phyloP scores from a whole-genome alignment of 805 yeast genomes.

The Ogataea kodamae region DNA sequence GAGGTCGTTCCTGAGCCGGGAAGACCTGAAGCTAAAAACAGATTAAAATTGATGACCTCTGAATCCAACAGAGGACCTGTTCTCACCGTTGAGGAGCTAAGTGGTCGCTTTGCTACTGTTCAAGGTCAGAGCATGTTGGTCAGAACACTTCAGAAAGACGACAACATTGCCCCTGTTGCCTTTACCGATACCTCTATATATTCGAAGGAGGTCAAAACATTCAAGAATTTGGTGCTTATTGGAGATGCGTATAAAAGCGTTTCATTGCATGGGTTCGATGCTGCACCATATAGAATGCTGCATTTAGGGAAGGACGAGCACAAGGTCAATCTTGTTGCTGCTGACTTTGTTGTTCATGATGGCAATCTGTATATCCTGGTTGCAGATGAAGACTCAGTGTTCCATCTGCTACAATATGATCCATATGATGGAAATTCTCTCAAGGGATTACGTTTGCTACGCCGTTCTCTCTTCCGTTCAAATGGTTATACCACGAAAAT shows the following conservation, averaged over 20 bases:
- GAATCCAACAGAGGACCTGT: conserved; percentile 85
- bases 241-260: conserved; percentile 80
- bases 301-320: conserved; percentile 71
- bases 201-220: conserved; percentile 73
- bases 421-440: conserved; percentile 86
- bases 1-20: conserved; percentile 89
- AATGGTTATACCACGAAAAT: conserved; percentile 59
- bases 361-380: conserved; percentile 63
- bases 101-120: conserved; percentile 77
- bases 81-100: conserved; percentile 68
- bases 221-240: conserved; percentile 74
- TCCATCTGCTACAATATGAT: conserved; percentile 80
- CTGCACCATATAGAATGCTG: conserved; percentile 89
- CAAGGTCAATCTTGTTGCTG: conserved; percentile 57
- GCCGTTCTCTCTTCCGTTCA: conserved; percentile 65
- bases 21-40: conserved; percentile 76
- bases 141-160: conserved; percentile 72
- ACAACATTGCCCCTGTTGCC: conserved; percentile 87
- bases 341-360: conserved; percentile 74
- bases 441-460: conserved; percentile 72
- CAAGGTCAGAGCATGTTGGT: conserved; percentile 84
- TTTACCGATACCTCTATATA: conserved; percentile 83
- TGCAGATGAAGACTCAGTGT: conserved; percentile 62
- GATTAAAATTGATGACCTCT: conserved; percentile 64
- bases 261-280: conserved; percentile 85